phyloP scores from a whole-genome alignment of 768 basidiomycete genomes.

The Lentinula detonsa region DNA sequence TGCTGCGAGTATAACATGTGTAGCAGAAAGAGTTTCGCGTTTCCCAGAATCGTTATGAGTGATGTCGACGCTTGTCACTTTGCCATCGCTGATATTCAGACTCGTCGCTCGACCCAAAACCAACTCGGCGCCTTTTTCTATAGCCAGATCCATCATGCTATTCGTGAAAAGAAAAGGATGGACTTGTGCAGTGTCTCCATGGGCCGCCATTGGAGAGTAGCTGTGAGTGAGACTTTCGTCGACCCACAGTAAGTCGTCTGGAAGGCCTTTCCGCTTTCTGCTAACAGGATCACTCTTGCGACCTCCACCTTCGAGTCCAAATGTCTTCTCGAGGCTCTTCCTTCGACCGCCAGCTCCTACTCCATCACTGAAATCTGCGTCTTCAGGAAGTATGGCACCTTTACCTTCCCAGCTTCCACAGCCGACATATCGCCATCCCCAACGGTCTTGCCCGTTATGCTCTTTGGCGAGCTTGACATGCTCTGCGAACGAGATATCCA shows the following conservation, averaged over 20 bases:
- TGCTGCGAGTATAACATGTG: conserved; percentile 71
- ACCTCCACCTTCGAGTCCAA: conserved; percentile 32
- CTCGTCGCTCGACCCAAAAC: conserved; percentile 44
- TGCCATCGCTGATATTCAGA: conserved; percentile 35
- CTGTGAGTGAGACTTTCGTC: conserved; percentile 50
- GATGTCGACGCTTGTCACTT: conserved; percentile 32
- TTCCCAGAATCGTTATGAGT: conserved; percentile 17
- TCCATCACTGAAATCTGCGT: conserved; percentile 14
- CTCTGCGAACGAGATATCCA: conserved; percentile 65
- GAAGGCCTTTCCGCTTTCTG: conserved; percentile 30
- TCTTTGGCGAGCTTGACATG: conserved; percentile 68
- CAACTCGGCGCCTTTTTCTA: conserved; percentile 44
- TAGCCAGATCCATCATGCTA: conserved; percentile 62
- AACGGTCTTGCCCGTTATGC: conserved; percentile 63
- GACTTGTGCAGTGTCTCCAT: conserved; percentile 64
- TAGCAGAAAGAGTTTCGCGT: conserved; percentile 41
- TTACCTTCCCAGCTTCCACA: conserved; percentile 72
- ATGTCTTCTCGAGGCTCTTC: conserved; percentile 52
- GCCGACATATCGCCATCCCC: conserved; percentile 79
- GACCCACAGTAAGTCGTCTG: conserved; percentile 50
- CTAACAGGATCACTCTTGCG: conserved; percentile 13
- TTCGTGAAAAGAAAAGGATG: conserved; percentile 72
- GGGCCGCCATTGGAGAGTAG: conserved; percentile 54
- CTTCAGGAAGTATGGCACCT: conserved; percentile 29
- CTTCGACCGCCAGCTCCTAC: conserved; percentile 23